phyloP scores from a whole-genome alignment of 306 rosid species.

The Glycine tomentella region DNA sequence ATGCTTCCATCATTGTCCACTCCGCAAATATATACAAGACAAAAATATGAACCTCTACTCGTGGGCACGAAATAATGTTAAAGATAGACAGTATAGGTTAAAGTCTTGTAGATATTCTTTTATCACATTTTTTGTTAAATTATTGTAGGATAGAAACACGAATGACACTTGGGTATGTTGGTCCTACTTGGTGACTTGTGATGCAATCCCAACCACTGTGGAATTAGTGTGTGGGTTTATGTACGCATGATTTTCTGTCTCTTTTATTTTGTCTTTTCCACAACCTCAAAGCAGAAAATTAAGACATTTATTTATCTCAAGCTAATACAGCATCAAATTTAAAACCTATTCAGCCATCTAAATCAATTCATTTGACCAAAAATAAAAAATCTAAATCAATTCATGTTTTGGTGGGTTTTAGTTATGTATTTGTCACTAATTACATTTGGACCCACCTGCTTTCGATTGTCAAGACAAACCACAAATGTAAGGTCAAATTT shows the following conservation, averaged over 20 bases:
- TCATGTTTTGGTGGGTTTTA: conserved; percentile 48
- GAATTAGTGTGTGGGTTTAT: conserved; percentile 38
- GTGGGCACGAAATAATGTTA: conserved; percentile 45
- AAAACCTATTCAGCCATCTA: conserved; percentile 31
- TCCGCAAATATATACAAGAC: conserved; percentile 46
- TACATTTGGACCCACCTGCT: conserved; percentile 60
- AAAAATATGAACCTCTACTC: conserved; percentile 47
- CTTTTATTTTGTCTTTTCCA: background rate
- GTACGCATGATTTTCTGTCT: conserved; percentile 19
- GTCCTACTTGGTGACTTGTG: conserved; percentile 47
- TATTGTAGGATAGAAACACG: conserved; percentile 44
- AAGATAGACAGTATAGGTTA: conserved; percentile 35
- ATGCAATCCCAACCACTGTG: conserved; percentile 47
- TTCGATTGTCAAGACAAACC: conserved; percentile 51
- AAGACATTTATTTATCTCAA: conserved; percentile 33
- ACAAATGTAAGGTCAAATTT: conserved; percentile 55
- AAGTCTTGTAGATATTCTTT: conserved; percentile 28
- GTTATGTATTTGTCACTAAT: conserved; percentile 45
- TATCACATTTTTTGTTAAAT: conserved; percentile 7
- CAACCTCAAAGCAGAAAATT: conserved; percentile 6
- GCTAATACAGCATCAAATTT: background rate
- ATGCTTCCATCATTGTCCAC: conserved; percentile 43
- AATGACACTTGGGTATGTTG: conserved; percentile 35
- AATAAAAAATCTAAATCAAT: conserved; percentile 15
- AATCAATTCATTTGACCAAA: conserved; percentile 21